Evolutionary conservation across 2,329 filamentous ascomycete species (phyloP), one percentile per base, ranked within the genome.

Genomic region (Aspergillus arachidicola): DNA sequence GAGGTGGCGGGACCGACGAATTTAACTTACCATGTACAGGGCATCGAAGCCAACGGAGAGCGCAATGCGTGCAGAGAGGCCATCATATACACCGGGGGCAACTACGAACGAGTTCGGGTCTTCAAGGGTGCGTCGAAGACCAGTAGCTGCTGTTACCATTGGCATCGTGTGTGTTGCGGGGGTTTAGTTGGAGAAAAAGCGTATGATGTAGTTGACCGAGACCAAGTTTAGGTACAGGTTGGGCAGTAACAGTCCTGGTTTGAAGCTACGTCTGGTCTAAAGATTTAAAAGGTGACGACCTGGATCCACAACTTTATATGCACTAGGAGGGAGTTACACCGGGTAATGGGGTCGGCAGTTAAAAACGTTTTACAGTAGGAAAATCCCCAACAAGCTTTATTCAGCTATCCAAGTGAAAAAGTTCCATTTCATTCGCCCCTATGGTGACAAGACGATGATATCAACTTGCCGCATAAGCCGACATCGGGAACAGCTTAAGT

Each of bases 51-150:
- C 82, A 9, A 80, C 75, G 36, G 79, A 76, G 32, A 84, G 76
- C 30, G 83, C 83, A 19, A 83, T 78, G 30, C 81, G 79, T 41
- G 82, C 82, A 7, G 82, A 82, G 23, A 84, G 68, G 14, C 83
- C 82, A 73, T 84, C 83, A 61, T 83, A 84, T n/a, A 85, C 81
- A 14, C 82, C 82, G 3, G 83, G 82, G 34, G 78, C 80, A 32
- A 80, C 72, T 34, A 84, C 77, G 46, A 84, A 74, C 3, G 74
- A 68, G 32, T 73, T 66, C 3, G 73, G 73, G 62, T 79, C 73
- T 53, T 68, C 66, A 9, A 79, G 70, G 32, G 69, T 62, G 60
- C 72, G 70, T 21, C 78, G 73, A n/a, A 80, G 71, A 53, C 65
- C 73, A 34, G 72, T 74, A 45, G 74, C 74, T 38, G 69, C 72